Evolutionary conservation across 1,139 yeast genomes (phyloP), one percentile per base, ranked within the genome.

Genomic region (Sugiyamaella paludigena): DNA sequence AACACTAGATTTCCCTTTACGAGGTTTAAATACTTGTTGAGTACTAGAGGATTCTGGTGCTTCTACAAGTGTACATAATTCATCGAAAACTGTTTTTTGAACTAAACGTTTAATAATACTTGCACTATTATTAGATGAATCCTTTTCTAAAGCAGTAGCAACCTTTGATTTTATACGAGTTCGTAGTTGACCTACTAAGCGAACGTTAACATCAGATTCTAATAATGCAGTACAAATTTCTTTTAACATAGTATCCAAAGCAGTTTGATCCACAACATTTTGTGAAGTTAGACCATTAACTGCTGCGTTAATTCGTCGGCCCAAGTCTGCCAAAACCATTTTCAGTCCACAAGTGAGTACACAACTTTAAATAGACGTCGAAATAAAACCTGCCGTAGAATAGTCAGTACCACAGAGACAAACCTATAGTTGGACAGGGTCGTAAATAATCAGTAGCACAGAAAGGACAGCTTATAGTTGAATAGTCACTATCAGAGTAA

Each of bases 291-390:
- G 79, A 51, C 81, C 73, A 70, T 91, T 67, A 65, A 89, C 79
- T 66, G 91, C 91, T 59, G 75, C 74, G 68, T 83, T 87, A 66
- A 92, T 84, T 55, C 95, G 82, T 56, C 87, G 76, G 34, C 98
- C 98, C 58, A 92, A 77, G 70, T 92, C 98, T 54, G 96, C 96
- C 63, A 92, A 80, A 62, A 92, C 98, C 98, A 92, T 91, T 19
- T n/a, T n/a, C n/a, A n/a, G n/a, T n/a, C n/a, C n/a, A n/a, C n/a
- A n/a, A n/a, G n/a, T n/a, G n/a, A n/a, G n/a, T n/a, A n/a, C n/a
- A n/a, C n/a, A n/a, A n/a, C n/a, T n/a, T n/a, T n/a, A n/a, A n/a
- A n/a, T n/a, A n/a, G n/a, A n/a, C n/a, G n/a, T n/a, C n/a, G n/a
- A n/a, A n/a, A n/a, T n/a, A n/a, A n/a, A n/a, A n/a, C n/a, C n/a